Base-by-base conservation (phyloP, 2,329 filamentous ascomycete species). In the Aaosphaeria arxii region DNA sequence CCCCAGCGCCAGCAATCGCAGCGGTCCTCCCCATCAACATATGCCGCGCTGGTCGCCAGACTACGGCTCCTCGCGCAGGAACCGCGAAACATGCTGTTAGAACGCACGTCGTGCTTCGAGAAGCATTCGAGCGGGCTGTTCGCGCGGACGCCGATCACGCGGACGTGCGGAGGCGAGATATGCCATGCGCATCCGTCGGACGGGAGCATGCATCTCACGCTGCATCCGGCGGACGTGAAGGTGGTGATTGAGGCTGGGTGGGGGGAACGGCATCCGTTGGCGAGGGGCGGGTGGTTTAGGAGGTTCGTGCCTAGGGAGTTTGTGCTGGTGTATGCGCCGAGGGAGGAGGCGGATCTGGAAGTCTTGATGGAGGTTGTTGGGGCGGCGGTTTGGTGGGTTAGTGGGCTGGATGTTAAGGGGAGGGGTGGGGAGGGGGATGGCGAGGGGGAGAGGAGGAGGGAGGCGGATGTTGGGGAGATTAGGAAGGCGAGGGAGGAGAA, bases 101-200 rank as follows among this genome's bases (percentile, higher is more conserved):
- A 84, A 6, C 86, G 82, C 0, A 86, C 80, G 1, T 89, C 85
- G 1, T 91, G 87, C 62, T 85, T 94, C 56, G 89, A 94, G 69
- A 92, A 91, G 73, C 85, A 92, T 63, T 87, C 87, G 39, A 79
- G 89, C 5, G 89, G 86, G 0, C 77, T 95, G 0, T 94, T 92
- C 68, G 80, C 86, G 1, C 75, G 73, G 3, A 75, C 80, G 44
- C 85, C 86, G 0, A 75, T 86, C 53, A 86, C 86, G 62, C 80
- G 82, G 30, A 88, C 84, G 7, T 89, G 86, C 58, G 82, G 86
- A 56, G 89, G 89, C n/a, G 90, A 95, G 71, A 81, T 95, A 40
- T 87, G 83, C 59, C 90, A 95, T 66, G 82, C 89, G 7, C 90
- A 95, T 69, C 81, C 85, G 43, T 84, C 79, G 28, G 89, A 94